Percentiles rank a stretch among this genome's conserved stretches.
phyloP scores from a whole-genome alignment of 1,284 basidiomycete genomes.

The Blastosporella zonata region DNA sequence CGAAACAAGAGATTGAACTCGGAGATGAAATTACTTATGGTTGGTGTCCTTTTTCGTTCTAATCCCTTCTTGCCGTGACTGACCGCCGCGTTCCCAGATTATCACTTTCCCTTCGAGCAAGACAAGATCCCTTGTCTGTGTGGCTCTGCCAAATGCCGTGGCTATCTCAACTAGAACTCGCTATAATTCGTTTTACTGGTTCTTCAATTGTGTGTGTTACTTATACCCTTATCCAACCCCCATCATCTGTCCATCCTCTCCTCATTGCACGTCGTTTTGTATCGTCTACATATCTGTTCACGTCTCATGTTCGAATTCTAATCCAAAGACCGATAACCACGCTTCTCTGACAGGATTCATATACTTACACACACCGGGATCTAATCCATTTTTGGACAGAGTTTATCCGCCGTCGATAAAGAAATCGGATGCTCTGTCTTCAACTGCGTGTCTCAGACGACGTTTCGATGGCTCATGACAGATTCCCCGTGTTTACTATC shows the following conservation, averaged over 20 bases:
- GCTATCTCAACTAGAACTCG: constrained; percentile 75
- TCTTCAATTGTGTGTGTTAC: constrained; percentile 15
- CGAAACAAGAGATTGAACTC: constrained; percentile 89
- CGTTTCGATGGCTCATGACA: neutral
- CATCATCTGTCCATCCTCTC: constrained; percentile 15
- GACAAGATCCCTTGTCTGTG: constrained; percentile 91
- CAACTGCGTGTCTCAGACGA: neutral
- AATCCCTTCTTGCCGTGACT: constrained; percentile 5
- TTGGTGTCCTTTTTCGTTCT: constrained; percentile 36
- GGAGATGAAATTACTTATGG: constrained; percentile 95
- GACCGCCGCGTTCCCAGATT: constrained; percentile 50
- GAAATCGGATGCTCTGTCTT: too few species aligned
- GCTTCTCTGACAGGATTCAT: neutral
- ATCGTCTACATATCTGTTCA: constrained; percentile 20
- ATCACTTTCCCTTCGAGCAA: constrained; percentile 91
- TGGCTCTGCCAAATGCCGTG: constrained; percentile 83
- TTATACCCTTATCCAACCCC: constrained; percentile 17
- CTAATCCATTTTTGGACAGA: neutral
- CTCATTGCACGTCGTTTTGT: constrained; percentile 22
- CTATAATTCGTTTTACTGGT: constrained; percentile 15
- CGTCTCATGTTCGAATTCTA: constrained; percentile 14
- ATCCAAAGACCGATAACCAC: constrained; percentile 1
- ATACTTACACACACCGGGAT: neutral
- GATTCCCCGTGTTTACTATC: neutral
- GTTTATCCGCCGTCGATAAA: too few species aligned